Conservation (phyloP, 2,329 filamentous ascomycete species). For the Dactylella cylindrospora region DNA sequence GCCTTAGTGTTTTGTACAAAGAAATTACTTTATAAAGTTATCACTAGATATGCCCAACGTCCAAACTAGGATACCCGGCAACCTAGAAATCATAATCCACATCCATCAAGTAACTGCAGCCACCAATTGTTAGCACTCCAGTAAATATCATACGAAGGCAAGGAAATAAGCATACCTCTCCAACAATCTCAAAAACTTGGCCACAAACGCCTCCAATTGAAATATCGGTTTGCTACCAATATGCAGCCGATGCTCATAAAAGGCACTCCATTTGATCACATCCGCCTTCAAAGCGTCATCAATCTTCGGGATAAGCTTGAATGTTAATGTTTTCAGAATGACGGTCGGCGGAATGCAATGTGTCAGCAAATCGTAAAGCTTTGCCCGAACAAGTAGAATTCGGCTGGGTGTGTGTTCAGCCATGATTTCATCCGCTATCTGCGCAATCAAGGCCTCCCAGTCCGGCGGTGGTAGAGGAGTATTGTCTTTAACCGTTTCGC, state of each 20-base stretch:
- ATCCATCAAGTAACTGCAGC: constrained; percentile 39
- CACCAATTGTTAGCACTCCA: too few relatives aligned
- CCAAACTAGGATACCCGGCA: too few relatives aligned
- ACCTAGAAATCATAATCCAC: constrained; percentile 37
- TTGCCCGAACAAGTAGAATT: constrained; percentile 85
- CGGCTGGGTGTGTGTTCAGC: constrained; percentile 77
- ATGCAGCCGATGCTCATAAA: constrained; percentile 93
- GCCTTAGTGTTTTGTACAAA: too few relatives aligned
- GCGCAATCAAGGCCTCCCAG: constrained; percentile 87
- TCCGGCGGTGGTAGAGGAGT: constrained; percentile 92
- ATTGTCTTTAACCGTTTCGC: constrained; percentile 83
- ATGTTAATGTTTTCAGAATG: constrained; percentile 89
- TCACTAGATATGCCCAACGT: too few relatives aligned
- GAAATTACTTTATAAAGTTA: too few relatives aligned
- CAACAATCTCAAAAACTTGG: constrained; percentile 94
- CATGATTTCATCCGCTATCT: constrained; percentile 91
- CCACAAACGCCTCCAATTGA: constrained; percentile 95
- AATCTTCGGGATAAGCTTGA: constrained; percentile 82
- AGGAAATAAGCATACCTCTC: constrained; percentile 91
- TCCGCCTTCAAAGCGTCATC: constrained; percentile 89
- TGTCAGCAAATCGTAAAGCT: constrained; percentile 94
- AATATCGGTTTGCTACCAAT: constrained; percentile 95
- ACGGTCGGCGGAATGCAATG: constrained; percentile 96
- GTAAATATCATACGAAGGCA: too few relatives aligned
- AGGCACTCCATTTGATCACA: constrained; percentile 92